phyloP scores from a whole-genome alignment of 495 filamentous ascomycete species.

The Bacidia rubella region DNA sequence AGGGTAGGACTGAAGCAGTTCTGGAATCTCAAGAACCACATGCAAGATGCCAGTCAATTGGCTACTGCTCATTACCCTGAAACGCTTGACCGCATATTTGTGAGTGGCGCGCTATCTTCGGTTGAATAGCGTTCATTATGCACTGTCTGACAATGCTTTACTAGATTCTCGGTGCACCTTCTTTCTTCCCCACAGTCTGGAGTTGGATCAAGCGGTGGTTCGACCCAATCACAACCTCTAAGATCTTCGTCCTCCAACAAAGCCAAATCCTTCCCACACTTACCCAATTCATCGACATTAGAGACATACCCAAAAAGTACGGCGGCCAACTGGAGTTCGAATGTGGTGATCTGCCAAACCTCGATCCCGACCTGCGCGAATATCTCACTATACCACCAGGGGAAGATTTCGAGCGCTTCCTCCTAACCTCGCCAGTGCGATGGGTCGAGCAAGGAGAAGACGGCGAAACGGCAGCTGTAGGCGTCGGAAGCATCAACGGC shows the following conservation, averaged over 20 bases:
- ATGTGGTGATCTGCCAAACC: conserved; percentile 55
- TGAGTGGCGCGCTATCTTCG: conserved; percentile 26
- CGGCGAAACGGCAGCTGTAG: conserved; percentile 11
- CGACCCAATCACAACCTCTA: conserved; percentile 81
- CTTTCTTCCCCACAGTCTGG: conserved; percentile 90
- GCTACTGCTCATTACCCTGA: conserved; percentile 91
- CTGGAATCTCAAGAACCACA: conserved; percentile 81
- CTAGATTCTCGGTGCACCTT: conserved; percentile 74
- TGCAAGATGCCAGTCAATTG: conserved; percentile 76
- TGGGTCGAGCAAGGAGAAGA: conserved; percentile 13
- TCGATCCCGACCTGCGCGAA: conserved; percentile 33
- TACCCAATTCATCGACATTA: conserved; percentile 62
- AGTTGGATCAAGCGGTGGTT: conserved; percentile 94
- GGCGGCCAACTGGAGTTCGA: conserved; percentile 71
- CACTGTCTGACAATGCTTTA: not conserved
- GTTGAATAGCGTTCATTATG: not conserved
- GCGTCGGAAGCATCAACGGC: conserved; percentile 12
- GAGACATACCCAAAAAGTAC: conserved; percentile 71
- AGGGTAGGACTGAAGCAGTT: conserved; percentile 78
- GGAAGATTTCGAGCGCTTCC: conserved; percentile 3
- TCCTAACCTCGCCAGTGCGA: conserved; percentile 10
- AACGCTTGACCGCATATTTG: conserved; percentile 75
- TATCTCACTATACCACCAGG: conserved; percentile 5
- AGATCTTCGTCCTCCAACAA: conserved; percentile 74
- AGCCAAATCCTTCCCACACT: conserved; percentile 60